These are phyloP conservation scores for Cladophialophora chaetospira DNA, from an alignment of 2,329 filamentous ascomycete genomes.

Conservation along the genomic window DNA sequence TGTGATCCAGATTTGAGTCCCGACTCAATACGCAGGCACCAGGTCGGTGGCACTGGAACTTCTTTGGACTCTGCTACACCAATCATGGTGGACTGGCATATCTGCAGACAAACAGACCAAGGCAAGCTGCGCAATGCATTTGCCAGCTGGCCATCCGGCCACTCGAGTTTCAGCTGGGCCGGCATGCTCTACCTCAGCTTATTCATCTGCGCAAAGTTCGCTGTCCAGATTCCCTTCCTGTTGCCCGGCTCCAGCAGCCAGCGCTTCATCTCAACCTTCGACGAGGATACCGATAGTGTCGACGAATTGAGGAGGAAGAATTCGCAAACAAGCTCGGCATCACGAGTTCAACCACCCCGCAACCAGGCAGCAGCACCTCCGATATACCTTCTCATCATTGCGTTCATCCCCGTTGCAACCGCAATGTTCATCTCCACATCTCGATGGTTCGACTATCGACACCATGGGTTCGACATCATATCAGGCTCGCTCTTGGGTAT, in stretches of 20 bases:
- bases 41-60: slow-evolving; percentile 61
- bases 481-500: slow-evolving; percentile 81
- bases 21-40: slow-evolving; percentile 57
- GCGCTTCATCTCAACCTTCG: slow-evolving; percentile 21
- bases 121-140: slow-evolving; percentile 75
- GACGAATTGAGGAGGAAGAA: not conserved
- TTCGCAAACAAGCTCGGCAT: slow-evolving; percentile 8
- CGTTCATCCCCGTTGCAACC: slow-evolving; percentile 68
- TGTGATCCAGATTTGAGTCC: slow-evolving; percentile 71
- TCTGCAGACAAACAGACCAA: slow-evolving; percentile 69
- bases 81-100: slow-evolving; percentile 71
- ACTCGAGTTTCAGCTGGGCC: slow-evolving; percentile 73
- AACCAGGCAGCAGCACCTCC: slow-evolving; percentile 80
- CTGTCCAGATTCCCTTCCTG: slow-evolving; percentile 49
- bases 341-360: slow-evolving; percentile 53
- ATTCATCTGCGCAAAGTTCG: slow-evolving; percentile 69
- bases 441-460: slow-evolving; percentile 83
- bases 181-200: slow-evolving; percentile 84
- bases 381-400: slow-evolving; percentile 70
- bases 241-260: slow-evolving; percentile 28
- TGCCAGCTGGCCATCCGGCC: slow-evolving; percentile 78
- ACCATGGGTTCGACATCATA: slow-evolving; percentile 90
- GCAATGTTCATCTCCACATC: slow-evolving; percentile 83
- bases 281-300: slow-evolving; percentile 16
- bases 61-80: slow-evolving; percentile 57